phyloP scores from a whole-genome alignment of 176 grass and related monocot genomes.

The Phyllostachys edulis region DNA sequence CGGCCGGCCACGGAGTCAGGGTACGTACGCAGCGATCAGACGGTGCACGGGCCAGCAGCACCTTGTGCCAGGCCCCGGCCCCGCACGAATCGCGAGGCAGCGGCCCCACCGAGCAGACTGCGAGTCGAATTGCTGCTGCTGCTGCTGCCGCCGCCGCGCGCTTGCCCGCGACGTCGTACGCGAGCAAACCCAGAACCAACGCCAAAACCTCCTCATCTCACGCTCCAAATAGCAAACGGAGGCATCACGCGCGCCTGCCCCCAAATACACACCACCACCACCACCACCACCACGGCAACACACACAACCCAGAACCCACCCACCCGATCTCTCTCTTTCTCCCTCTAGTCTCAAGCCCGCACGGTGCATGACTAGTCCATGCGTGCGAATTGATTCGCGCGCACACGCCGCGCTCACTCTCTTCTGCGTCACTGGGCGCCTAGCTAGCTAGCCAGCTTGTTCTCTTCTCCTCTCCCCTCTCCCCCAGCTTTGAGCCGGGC shows the following conservation, averaged over 20 bases:
- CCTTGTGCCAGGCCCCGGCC: neutral
- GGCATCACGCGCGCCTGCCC: neutral
- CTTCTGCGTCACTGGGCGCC: neutral
- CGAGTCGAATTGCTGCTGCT: slow-evolving; percentile 37
- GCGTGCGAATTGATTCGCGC: slow-evolving; percentile 33
- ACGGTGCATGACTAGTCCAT: slow-evolving; percentile 1
- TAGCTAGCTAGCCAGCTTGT: neutral
- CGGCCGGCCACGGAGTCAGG: neutral
- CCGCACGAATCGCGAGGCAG: slow-evolving; percentile 10
- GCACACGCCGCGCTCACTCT: neutral
- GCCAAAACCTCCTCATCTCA: neutral
- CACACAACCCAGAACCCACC: no score
- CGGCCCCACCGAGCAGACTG: neutral
- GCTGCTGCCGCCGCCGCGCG: neutral
- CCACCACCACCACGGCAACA: no score
- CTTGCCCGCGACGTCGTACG: neutral
- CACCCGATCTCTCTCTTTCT: neutral
- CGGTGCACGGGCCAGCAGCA: neutral
- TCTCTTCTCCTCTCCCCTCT: neutral
- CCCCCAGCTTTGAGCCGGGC: neutral
- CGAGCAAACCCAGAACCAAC: neutral
- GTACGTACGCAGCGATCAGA: neutral
- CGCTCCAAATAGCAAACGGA: slow-evolving; percentile 27
- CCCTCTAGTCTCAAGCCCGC: neutral
- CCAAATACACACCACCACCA: neutral